Conservation (phyloP, 768 basidiomycete genomes). For the Rickenella mellea region DNA sequence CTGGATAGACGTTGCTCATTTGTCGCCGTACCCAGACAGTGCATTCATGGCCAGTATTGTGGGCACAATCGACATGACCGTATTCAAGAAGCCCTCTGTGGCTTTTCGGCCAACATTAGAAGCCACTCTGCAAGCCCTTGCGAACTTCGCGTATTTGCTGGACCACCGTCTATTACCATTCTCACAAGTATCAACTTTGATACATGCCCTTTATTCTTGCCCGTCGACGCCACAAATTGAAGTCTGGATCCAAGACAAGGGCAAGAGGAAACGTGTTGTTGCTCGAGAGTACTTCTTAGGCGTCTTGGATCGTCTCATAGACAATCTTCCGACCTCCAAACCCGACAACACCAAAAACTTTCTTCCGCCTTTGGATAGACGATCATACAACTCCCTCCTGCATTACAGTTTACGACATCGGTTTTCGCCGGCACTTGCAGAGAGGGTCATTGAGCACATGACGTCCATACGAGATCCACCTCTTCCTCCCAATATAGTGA, state of each 20-base stretch:
- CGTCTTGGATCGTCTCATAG: constrained; percentile 18
- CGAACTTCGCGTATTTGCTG: constrained; percentile 7
- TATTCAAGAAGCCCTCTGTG: too few species aligned
- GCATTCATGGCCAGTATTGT: too few species aligned
- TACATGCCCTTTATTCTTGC: constrained; percentile 9
- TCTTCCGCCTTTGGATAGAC: constrained; percentile 27
- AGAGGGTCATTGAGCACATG: constrained; percentile 48
- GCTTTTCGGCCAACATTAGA: constrained; percentile 1
- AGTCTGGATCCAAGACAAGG: constrained; percentile 16
- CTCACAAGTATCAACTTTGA: constrained; percentile 5
- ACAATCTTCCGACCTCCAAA: background rate
- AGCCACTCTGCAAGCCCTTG: constrained; percentile 10
- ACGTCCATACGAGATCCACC: constrained; percentile 26
- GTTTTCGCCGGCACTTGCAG: constrained; percentile 38
- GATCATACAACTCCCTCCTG: constrained; percentile 51
- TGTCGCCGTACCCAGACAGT: too few species aligned
- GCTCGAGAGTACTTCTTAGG: constrained; percentile 22
- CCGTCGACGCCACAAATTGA: constrained; percentile 12
- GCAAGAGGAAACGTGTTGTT: constrained; percentile 7
- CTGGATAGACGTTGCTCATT: too few species aligned
- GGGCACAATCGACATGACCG: too few species aligned
- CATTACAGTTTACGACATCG: constrained; percentile 58
- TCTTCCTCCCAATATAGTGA: constrained; percentile 36
- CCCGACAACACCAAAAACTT: constrained; percentile 1
- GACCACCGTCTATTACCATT: constrained; percentile 3